phyloP scores from a whole-genome alignment of 352 stramenopile species.

The Phytophthora capsici region DNA sequence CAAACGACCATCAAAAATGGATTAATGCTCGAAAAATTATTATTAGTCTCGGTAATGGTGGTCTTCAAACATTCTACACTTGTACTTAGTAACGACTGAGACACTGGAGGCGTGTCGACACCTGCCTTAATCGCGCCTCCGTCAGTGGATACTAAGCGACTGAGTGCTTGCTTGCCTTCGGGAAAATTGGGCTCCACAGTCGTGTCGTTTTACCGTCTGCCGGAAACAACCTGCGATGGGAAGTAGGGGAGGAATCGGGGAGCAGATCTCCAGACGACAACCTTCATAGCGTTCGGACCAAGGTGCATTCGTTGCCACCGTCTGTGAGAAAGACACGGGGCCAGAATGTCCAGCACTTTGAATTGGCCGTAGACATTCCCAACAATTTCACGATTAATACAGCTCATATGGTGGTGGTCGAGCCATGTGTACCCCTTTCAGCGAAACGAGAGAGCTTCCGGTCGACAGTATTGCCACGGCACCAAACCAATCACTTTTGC shows the following conservation, averaged over 20 bases:
- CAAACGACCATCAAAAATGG: too few relatives aligned
- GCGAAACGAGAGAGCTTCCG: too few relatives aligned
- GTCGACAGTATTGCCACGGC: background rate
- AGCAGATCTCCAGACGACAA: too few relatives aligned
- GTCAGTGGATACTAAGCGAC: background rate
- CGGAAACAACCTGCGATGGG: slow-evolving; percentile 11
- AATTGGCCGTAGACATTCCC: slow-evolving; percentile 1
- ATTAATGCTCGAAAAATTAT: too few relatives aligned
- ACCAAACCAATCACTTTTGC: slow-evolving; percentile 13
- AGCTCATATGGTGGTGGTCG: background rate
- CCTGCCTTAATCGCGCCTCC: background rate
- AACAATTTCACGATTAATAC: background rate
- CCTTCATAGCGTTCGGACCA: too few relatives aligned
- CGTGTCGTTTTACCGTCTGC: slow-evolving; percentile 1
- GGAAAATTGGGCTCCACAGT: background rate
- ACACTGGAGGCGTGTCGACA: background rate
- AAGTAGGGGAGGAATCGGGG: background rate
- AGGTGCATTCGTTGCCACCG: background rate
- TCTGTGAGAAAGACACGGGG: slow-evolving; percentile 5
- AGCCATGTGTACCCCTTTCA: too few relatives aligned
- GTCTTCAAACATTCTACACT: too few relatives aligned
- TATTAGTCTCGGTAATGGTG: too few relatives aligned
- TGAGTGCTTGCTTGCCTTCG: background rate
- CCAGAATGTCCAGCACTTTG: background rate
- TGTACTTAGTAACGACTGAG: background rate